Conservation (phyloP, 1,284 basidiomycete genomes). For the Ceratorhiza oryzae-sativae region DNA sequence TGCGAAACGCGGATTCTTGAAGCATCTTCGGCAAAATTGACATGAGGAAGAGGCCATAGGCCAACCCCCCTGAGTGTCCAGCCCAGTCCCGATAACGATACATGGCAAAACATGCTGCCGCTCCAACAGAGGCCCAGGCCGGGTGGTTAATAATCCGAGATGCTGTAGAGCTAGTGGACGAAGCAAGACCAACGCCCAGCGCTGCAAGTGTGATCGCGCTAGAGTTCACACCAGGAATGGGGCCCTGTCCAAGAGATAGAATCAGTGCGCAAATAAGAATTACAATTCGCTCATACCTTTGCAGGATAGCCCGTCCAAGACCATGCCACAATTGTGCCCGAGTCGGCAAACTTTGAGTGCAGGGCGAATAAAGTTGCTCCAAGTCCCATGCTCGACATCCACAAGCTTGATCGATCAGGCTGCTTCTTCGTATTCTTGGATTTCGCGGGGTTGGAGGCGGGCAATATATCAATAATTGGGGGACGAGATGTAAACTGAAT, state of each 20-base stretch:
- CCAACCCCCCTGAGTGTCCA: constrained; percentile 21
- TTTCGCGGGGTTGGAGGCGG: constrained; percentile 19
- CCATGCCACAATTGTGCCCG: constrained; percentile 87
- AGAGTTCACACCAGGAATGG: constrained; percentile 72
- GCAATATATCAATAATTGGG: constrained; percentile 13
- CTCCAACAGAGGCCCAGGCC: constrained; percentile 61
- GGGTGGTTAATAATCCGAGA: constrained; percentile 54
- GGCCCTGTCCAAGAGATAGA: constrained; percentile 56
- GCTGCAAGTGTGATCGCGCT: constrained; percentile 73
- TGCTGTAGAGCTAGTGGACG: constrained; percentile 50
- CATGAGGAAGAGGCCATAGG: constrained; percentile 63
- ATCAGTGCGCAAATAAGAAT: neutral
- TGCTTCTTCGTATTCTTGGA: constrained; percentile 41
- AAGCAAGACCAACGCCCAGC: constrained; percentile 63
- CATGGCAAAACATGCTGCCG: constrained; percentile 58
- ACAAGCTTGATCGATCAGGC: constrained; percentile 48
- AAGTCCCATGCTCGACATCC: constrained; percentile 66
- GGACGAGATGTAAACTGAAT: constrained; percentile 57
- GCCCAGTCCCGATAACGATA: constrained; percentile 25
- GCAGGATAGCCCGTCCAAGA: constrained; percentile 89
- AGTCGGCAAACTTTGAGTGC: constrained; percentile 80
- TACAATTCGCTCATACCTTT: constrained; percentile 46
- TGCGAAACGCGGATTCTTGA: constrained; percentile 48
- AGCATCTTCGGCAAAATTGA: constrained; percentile 67
- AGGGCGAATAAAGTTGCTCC: constrained; percentile 79